Evolutionary conservation across 768 basidiomycete genomes (phyloP).

Genomic region (Mycena filopes): DNA sequence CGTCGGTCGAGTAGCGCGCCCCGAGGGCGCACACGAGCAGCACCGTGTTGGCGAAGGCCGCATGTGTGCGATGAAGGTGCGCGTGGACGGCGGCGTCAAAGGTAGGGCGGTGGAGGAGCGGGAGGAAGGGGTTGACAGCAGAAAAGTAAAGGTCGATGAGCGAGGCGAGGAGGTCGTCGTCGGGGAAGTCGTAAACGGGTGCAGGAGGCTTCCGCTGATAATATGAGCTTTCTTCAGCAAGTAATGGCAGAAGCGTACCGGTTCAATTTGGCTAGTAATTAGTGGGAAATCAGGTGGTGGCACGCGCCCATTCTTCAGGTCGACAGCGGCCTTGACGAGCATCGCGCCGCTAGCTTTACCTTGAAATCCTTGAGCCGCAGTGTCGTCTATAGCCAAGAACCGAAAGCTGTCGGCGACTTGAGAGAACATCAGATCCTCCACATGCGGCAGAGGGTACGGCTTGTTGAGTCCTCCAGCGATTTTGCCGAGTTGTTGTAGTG

Average conservation of each 20-base stretch:
- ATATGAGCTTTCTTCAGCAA: too few relatives aligned
- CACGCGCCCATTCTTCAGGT: constrained; percentile 60
- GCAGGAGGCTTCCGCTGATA: too few relatives aligned
- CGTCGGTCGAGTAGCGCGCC: constrained; percentile 67
- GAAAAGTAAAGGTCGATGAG: constrained; percentile 76
- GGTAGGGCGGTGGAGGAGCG: constrained; percentile 78
- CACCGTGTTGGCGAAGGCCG: constrained; percentile 65
- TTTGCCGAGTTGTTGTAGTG: constrained; percentile 1
- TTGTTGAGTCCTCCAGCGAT: constrained; percentile 5
- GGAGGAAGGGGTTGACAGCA: constrained; percentile 62
- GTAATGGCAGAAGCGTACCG: constrained; percentile 39
- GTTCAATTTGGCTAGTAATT: too few relatives aligned
- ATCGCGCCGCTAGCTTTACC: constrained; percentile 69
- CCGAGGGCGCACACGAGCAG: constrained; percentile 80
- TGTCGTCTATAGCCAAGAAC: not conserved
- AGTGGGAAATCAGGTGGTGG: not conserved
- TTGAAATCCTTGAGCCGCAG: constrained; percentile 51
- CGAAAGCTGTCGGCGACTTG: constrained; percentile 11
- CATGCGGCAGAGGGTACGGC: constrained; percentile 10
- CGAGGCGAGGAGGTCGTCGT: constrained; percentile 56
- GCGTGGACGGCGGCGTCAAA: constrained; percentile 60
- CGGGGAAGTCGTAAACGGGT: constrained; percentile 56
- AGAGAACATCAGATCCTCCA: constrained; percentile 12
- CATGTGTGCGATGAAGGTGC: constrained; percentile 57
- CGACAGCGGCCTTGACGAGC: constrained; percentile 65